Percentiles rank a stretch among this genome's conserved stretches.
phyloP scores from a whole-genome alignment of 805 yeast genomes.

The Ogataea nonfermentans region DNA sequence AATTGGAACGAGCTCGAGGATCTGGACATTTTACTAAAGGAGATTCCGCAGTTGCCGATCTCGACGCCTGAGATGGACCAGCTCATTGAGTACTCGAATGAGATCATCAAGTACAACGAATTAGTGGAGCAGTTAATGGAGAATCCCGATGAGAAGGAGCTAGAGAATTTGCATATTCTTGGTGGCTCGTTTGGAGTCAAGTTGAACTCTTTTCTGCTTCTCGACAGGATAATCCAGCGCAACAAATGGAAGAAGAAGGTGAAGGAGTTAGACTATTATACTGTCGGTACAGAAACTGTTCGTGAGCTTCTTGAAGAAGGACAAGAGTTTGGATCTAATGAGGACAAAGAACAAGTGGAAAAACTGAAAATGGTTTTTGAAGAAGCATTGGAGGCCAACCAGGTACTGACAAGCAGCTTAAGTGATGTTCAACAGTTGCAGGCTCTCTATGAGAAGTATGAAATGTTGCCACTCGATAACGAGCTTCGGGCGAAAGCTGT shows the following conservation, averaged over 20 bases:
- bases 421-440: conserved; percentile 10
- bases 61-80: conserved; percentile 59
- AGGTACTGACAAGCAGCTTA: conserved; percentile 6
- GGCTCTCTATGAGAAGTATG: conserved; percentile 12
- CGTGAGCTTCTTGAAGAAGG: conserved; percentile 27
- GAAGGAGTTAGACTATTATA: conserved; percentile 26
- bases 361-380: conserved; percentile 15
- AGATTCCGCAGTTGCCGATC: conserved; percentile 51
- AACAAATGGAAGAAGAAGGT: conserved; percentile 38
- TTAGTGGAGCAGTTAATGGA: conserved; percentile 42
- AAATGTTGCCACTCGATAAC: conserved; percentile 17
- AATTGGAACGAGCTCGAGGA: conserved; percentile 28
- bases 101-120: conserved; percentile 50
- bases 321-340: conserved; percentile 12
- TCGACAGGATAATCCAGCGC: conserved; percentile 39
- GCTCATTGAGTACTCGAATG: conserved; percentile 49
- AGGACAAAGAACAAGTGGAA: conserved; percentile 16
- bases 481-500: conserved; percentile 47
- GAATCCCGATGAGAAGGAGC: conserved; percentile 41
- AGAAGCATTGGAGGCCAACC: conserved; percentile 17
- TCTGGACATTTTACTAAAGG: conserved; percentile 40
- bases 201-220: conserved; percentile 44
- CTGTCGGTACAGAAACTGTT: conserved; percentile 20
- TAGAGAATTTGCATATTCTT: conserved; percentile 46
- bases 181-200: conserved; percentile 62